phyloP scores from a whole-genome alignment of 495 filamentous ascomycete genomes.

The Hamigera avellanea region DNA sequence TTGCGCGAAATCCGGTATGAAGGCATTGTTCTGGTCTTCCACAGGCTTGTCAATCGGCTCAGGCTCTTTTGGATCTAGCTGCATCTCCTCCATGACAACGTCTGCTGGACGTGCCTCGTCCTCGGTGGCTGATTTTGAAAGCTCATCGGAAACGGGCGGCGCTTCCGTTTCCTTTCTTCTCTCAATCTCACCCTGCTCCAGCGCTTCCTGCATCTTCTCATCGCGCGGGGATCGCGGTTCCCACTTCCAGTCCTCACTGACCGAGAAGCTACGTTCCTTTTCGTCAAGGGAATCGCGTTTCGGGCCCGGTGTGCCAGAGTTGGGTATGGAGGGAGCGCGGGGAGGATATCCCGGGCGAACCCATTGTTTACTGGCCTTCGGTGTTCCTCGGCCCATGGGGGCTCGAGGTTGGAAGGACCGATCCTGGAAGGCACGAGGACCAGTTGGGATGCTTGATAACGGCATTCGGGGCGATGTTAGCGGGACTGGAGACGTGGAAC shows the following conservation, averaged over 20 bases:
- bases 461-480: constrained; percentile 39
- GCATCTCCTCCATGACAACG: constrained; percentile 3
- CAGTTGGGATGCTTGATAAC: constrained; percentile 44
- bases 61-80: constrained; percentile 1
- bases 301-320: constrained; percentile 21
- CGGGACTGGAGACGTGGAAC: constrained; percentile 20
- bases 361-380: constrained; percentile 48
- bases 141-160: not conserved
- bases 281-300: constrained; percentile 31
- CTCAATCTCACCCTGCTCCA: not conserved
- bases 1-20: constrained; percentile 22
- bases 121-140: not conserved
- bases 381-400: constrained; percentile 20
- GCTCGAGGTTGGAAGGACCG: constrained; percentile 19
- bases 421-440: constrained; percentile 40
- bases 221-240: constrained; percentile 5
- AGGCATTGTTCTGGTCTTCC: not conserved
- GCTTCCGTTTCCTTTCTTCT: constrained; percentile 2
- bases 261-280: constrained; percentile 18
- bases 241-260: constrained; percentile 10
- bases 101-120: not conserved
- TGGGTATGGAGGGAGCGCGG: constrained; percentile 14
- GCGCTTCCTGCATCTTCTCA: constrained; percentile 4
- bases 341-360: constrained; percentile 39
- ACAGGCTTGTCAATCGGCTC: constrained; percentile 4